phyloP scores from a whole-genome alignment of 768 basidiomycete species.

The Clitopilus passeckerianus region DNA sequence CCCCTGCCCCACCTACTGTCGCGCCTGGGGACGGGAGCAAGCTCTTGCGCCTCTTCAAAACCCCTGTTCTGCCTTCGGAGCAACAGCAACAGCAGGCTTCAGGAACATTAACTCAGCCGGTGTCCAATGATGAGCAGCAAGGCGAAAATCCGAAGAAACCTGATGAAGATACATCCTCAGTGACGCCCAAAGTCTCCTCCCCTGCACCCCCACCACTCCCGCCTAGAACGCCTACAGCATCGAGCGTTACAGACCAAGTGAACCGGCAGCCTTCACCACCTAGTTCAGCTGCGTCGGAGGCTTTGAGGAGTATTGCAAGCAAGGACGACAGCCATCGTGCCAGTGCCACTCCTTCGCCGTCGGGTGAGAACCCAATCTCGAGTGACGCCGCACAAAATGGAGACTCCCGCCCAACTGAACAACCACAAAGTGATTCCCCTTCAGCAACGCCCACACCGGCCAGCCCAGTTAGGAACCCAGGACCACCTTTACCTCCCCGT shows the following conservation, averaged over 20 bases:
- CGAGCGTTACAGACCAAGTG: slow-evolving; percentile 20
- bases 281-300: slow-evolving; percentile 37
- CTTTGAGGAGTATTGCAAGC: slow-evolving; percentile 52
- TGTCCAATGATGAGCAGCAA: background rate
- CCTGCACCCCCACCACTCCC: slow-evolving; percentile 44
- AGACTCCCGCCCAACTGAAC: background rate
- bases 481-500: slow-evolving; percentile 17
- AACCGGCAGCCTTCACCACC: slow-evolving; percentile 14
- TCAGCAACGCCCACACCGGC: background rate
- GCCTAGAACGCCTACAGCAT: slow-evolving; percentile 30
- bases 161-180: slow-evolving; percentile 3
- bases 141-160: background rate
- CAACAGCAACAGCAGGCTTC: slow-evolving; percentile 10
- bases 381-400: background rate
- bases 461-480: slow-evolving; percentile 8
- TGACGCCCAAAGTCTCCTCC: slow-evolving; percentile 16
- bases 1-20: slow-evolving; percentile 32
- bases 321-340: slow-evolving; percentile 32
- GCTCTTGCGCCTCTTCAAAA: slow-evolving; percentile 71
- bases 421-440: background rate
- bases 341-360: background rate
- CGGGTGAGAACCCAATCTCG: background rate
- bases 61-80: slow-evolving; percentile 25
- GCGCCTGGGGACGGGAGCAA: slow-evolving; percentile 27
- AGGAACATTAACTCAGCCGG: slow-evolving; percentile 5